phyloP scores from a whole-genome alignment of 495 filamentous ascomycete species.

The Immersiella caudata region DNA sequence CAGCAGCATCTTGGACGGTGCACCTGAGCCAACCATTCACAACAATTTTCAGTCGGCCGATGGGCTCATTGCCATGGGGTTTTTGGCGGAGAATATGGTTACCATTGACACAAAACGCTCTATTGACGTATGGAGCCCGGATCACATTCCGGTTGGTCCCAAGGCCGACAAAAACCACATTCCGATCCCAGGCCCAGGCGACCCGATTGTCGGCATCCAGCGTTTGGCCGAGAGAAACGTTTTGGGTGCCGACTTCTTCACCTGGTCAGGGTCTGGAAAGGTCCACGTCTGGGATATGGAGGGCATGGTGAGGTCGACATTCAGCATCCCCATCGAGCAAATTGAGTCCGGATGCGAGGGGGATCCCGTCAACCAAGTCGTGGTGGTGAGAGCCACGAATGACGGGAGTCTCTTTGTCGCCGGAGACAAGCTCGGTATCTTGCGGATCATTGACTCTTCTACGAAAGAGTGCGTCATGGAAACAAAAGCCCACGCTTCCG shows the following conservation, averaged over 20 bases:
- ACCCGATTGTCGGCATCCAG: slow-evolving; percentile 76
- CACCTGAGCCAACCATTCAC: slow-evolving; percentile 31
- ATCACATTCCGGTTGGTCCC: slow-evolving; percentile 36
- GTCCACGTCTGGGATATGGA: slow-evolving; percentile 80
- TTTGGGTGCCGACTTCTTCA: slow-evolving; percentile 73
- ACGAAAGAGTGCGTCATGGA: slow-evolving; percentile 59
- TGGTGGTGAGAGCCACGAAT: slow-evolving; percentile 62
- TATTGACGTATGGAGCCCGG: slow-evolving; percentile 64
- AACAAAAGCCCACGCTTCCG: slow-evolving; percentile 81
- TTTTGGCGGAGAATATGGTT: slow-evolving; percentile 67
- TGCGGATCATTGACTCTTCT: slow-evolving; percentile 60
- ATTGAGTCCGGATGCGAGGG: slow-evolving; percentile 54
- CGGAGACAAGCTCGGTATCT: slow-evolving; percentile 82
- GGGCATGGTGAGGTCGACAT: slow-evolving; percentile 66
- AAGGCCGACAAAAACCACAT: slow-evolving; percentile 40
- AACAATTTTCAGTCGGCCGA: slow-evolving; percentile 30
- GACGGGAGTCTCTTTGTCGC: slow-evolving; percentile 68
- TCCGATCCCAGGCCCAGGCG: slow-evolving; percentile 69
- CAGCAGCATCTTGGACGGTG: slow-evolving; percentile 41
- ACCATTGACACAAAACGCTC: slow-evolving; percentile 74
- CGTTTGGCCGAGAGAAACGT: slow-evolving; percentile 59
- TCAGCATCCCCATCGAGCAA: slow-evolving; percentile 71
- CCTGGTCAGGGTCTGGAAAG: slow-evolving; percentile 78
- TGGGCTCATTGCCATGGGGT: slow-evolving; percentile 66
- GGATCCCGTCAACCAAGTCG: slow-evolving; percentile 73